Percentiles rank a stretch among this genome's conserved stretches.
These are phyloP conservation scores for Leishmania tropica DNA, from an alignment of 208 protist genomes.

Conservation along the genomic window DNA sequence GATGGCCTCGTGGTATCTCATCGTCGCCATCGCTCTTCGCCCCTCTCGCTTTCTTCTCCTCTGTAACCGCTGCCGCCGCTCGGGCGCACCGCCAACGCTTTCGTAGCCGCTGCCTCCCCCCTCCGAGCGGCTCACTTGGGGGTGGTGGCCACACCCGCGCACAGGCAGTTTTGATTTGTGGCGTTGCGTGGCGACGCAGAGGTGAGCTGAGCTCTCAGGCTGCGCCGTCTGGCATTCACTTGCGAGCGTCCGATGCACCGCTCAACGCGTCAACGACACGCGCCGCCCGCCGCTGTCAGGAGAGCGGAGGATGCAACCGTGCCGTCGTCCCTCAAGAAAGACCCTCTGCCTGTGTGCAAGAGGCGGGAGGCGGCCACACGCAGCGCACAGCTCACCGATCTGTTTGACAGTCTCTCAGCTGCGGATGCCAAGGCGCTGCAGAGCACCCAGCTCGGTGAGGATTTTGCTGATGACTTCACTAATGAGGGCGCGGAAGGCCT, in stretches of 20 bases:
- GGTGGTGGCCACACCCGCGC: too few species aligned
- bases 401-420: slow-evolving; percentile 18
- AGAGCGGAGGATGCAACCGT: too few species aligned
- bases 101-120: neutral
- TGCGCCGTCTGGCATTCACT: too few species aligned
- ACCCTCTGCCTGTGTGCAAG: neutral
- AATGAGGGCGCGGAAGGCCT: neutral
- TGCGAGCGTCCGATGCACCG: neutral
- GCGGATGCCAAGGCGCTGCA: slow-evolving; percentile 4
- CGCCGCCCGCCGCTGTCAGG: neutral
- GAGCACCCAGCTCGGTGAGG: neutral
- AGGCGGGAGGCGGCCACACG: slow-evolving; percentile 7
- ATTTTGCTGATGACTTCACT: neutral
- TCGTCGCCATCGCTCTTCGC: neutral
- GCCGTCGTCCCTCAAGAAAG: neutral
- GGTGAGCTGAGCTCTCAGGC: too few species aligned
- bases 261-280: neutral
- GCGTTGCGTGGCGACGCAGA: neutral
- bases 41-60: neutral
- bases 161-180: neutral
- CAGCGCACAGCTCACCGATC: slow-evolving; percentile 15
- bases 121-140: neutral
- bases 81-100: neutral
- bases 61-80: neutral
- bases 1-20: too few species aligned